Base-by-base conservation (phyloP, 1,284 basidiomycete species). In the Malassezia arunalokei region DNA sequence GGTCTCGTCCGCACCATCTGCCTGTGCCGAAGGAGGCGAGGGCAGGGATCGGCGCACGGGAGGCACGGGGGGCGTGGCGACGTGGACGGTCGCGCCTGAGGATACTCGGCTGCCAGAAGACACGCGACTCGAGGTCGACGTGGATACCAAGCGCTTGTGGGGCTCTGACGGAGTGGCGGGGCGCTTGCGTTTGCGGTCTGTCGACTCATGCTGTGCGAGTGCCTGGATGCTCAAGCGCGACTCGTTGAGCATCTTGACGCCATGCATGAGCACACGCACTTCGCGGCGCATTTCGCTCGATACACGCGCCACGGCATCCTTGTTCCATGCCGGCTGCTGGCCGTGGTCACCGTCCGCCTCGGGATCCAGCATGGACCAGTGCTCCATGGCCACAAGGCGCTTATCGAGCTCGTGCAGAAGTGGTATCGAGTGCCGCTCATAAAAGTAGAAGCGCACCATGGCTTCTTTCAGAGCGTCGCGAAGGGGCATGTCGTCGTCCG, bases 361-460 rank as follows among this genome's bases (percentile, higher is more conserved):
- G 27, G 12, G 51, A n/a, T 52, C 45, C 37, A 72, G 58, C 46
- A 66, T 60, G 14, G 65, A 64, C 49, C 70, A 67, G 12, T 66
- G 60, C 49, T 72, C 69, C 28, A 72, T 63, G 27, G 68, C 69
- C 30, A 67, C 49, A 20, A 72, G 49, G 6, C 69, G 60, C 28
- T 57, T 62, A 44, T 72, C 69, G 49, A 72, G 60, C 29, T 63
- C 62, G 11, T 66, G 61, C 17, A 72, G 58, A 24, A 71, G 58
- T 6, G 69, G 69, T 7, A 72, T 63, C 8, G 68, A 66, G 58
- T 71, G 70, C 3, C 66, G 57, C 50, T 72, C 69, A 55, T 67
- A 72, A 14, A 67, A 60, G 62, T 72, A 72, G 58, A 72, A 72
- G 33, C 69, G 68, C 15, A 62, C 45, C 68, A 71, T 69, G 60